These are phyloP conservation scores for Shiraia bambusicola DNA, from an alignment of 2,329 filamentous ascomycete species.

Conservation along the genomic window DNA sequence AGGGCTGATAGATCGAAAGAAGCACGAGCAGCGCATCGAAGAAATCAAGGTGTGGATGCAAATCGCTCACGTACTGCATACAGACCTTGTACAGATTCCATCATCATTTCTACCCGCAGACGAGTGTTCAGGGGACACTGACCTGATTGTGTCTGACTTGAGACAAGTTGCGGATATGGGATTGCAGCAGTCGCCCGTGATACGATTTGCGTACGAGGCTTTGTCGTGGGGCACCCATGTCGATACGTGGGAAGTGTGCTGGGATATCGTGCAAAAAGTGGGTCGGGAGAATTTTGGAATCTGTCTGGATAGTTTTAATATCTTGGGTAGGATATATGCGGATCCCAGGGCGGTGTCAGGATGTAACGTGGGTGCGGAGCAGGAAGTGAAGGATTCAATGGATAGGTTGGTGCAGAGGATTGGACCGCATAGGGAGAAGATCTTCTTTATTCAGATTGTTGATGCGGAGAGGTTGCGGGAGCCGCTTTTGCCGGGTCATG, in stretches of 20 bases:
- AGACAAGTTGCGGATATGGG: constrained; percentile 68
- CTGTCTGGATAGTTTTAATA: constrained; percentile 78
- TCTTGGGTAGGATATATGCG: constrained; percentile 69
- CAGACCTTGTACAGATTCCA: constrained; percentile 73
- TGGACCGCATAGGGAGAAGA: constrained; percentile 57
- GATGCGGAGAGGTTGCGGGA: constrained; percentile 65
- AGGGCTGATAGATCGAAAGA: constrained; percentile 64
- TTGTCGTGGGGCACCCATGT: constrained; percentile 71
- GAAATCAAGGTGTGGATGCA: constrained; percentile 71
- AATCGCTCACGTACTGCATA: constrained; percentile 63
- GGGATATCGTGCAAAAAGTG: constrained; percentile 66
- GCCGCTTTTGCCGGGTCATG: constrained; percentile 60
- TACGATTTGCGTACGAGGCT: constrained; percentile 73
- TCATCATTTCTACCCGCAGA: constrained; percentile 64
- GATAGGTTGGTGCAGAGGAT: constrained; percentile 56
- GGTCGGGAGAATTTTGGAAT: constrained; percentile 72
- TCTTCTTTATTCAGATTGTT: constrained; percentile 77
- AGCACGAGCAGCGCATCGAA: constrained; percentile 59
- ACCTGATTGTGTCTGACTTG: constrained; percentile 64
- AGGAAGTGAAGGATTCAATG: constrained; percentile 57
- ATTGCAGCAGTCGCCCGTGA: constrained; percentile 54
- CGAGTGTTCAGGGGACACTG: constrained; percentile 55
- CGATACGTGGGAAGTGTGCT: constrained; percentile 71
- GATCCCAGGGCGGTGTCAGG: constrained; percentile 60
- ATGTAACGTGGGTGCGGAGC: constrained; percentile 57